Conservation (phyloP, 805 yeast genomes). For the Candida argentea region DNA sequence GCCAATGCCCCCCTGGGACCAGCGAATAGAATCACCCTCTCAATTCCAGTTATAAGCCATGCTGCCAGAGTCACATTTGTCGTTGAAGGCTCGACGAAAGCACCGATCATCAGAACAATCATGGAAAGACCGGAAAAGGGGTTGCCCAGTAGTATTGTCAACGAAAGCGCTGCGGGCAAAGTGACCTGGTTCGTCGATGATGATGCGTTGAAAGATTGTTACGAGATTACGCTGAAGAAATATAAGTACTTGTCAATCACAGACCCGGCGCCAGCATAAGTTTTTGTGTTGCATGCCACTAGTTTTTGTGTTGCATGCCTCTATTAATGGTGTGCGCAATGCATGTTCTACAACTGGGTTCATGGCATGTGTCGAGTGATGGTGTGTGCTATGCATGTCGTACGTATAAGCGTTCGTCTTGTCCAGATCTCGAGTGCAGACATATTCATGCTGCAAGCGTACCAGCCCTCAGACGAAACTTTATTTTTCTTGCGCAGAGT, state of each 20-base stretch:
- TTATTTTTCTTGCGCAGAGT: background rate
- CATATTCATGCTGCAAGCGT: background rate
- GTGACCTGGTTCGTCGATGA: slow-evolving; percentile 97
- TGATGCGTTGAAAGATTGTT: slow-evolving; percentile 77
- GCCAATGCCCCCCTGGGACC: slow-evolving; percentile 90
- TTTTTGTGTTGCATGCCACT: too few relatives aligned
- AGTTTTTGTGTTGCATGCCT: too few relatives aligned
- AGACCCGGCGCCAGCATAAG: too few relatives aligned
- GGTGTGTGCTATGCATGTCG: too few relatives aligned
- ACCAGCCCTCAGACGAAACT: background rate
- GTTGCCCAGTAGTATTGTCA: slow-evolving; percentile 84
- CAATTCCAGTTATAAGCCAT: slow-evolving; percentile 92
- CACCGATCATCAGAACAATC: slow-evolving; percentile 80
- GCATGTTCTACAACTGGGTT: too few relatives aligned
- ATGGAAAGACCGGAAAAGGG: slow-evolving; percentile 98
- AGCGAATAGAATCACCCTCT: slow-evolving; percentile 71
- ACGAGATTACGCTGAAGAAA: slow-evolving; percentile 57
- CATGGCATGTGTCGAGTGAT: too few relatives aligned
- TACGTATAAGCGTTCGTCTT: too few relatives aligned
- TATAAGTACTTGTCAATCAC: slow-evolving; percentile 44
- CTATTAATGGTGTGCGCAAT: too few relatives aligned
- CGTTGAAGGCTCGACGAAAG: slow-evolving; percentile 93
- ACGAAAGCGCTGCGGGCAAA: slow-evolving; percentile 93
- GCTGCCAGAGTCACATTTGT: slow-evolving; percentile 89
- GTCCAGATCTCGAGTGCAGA: background rate